phyloP scores from a whole-genome alignment of 2,329 filamentous ascomycete species.

The Mycosphaerella arachidis region DNA sequence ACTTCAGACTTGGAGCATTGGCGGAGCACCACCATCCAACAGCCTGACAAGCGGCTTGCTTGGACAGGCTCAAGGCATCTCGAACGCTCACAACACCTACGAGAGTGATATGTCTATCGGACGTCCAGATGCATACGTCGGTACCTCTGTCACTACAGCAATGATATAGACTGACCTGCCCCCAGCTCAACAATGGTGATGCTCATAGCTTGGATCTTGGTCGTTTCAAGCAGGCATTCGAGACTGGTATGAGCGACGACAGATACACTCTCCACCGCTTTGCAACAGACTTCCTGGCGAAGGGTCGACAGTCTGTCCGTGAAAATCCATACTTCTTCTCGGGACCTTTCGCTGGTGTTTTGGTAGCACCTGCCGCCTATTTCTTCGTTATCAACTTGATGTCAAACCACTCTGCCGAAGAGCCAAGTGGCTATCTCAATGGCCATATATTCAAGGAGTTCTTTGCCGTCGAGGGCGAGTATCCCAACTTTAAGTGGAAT shows the following conservation, averaged over 20 bases:
- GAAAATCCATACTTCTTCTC: slow-evolving; percentile 33
- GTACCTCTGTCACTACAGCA: background rate
- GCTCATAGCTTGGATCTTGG: slow-evolving; percentile 22
- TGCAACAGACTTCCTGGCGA: slow-evolving; percentile 11
- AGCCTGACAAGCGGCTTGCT: slow-evolving; percentile 15
- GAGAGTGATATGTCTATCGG: slow-evolving; percentile 30
- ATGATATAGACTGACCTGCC: background rate
- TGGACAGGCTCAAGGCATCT: slow-evolving; percentile 23
- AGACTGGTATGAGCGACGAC: slow-evolving; percentile 13
- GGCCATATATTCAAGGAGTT: slow-evolving; percentile 24
- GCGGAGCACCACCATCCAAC: slow-evolving; percentile 20
- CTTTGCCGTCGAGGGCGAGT: slow-evolving; percentile 23
- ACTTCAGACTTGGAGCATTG: slow-evolving; percentile 26
- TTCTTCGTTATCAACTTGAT: slow-evolving; percentile 29
- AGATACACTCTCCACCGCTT: slow-evolving; percentile 22
- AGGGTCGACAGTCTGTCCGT: slow-evolving; percentile 24
- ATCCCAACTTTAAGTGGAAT: slow-evolving; percentile 21
- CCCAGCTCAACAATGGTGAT: slow-evolving; percentile 17
- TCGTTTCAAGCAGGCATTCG: slow-evolving; percentile 20
- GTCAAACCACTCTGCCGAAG: slow-evolving; percentile 22
- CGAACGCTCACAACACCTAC: slow-evolving; percentile 33
- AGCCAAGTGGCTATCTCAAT: slow-evolving; percentile 22
- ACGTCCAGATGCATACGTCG: slow-evolving; percentile 22
- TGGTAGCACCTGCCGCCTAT: slow-evolving; percentile 27
- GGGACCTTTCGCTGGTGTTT: slow-evolving; percentile 24